phyloP scores from a whole-genome alignment of 768 basidiomycete genomes.

The Calocera viscosa region DNA sequence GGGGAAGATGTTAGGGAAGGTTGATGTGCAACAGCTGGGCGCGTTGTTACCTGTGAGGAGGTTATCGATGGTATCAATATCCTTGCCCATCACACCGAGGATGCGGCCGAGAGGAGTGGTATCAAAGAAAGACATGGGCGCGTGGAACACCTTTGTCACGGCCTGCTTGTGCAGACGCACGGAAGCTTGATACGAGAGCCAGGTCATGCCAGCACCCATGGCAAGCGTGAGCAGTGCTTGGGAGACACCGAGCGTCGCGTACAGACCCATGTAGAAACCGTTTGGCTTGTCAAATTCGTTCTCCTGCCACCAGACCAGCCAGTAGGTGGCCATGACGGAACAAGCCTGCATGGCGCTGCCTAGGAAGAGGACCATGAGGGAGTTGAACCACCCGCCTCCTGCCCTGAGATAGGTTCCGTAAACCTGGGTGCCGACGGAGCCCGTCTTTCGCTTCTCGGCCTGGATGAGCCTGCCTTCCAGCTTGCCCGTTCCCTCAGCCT shows the following conservation, averaged over 20 bases:
- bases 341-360: constrained; percentile 46
- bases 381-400: constrained; percentile 38
- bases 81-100: constrained; percentile 51
- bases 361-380: constrained; percentile 40
- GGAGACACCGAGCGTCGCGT: constrained; percentile 47
- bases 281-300: constrained; percentile 39
- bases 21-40: neutral
- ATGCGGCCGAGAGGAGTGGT: constrained; percentile 55
- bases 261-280: constrained; percentile 52
- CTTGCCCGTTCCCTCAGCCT: constrained; percentile 45
- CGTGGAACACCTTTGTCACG: constrained; percentile 46
- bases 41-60: constrained; percentile 39
- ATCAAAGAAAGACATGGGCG: constrained; percentile 70
- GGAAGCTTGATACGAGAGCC: constrained; percentile 48
- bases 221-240: constrained; percentile 48
- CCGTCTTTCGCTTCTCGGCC: constrained; percentile 52
- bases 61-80: constrained; percentile 53
- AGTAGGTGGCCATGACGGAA: constrained; percentile 49
- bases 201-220: constrained; percentile 44
- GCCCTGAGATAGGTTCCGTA: constrained; percentile 49
- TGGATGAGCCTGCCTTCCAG: constrained; percentile 54
- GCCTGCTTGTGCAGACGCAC: constrained; percentile 49
- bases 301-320: constrained; percentile 59
- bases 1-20: neutral
- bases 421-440: constrained; percentile 43